phyloP scores from a whole-genome alignment of 2,329 filamentous ascomycete species.

The Fusarium decemcellulare region DNA sequence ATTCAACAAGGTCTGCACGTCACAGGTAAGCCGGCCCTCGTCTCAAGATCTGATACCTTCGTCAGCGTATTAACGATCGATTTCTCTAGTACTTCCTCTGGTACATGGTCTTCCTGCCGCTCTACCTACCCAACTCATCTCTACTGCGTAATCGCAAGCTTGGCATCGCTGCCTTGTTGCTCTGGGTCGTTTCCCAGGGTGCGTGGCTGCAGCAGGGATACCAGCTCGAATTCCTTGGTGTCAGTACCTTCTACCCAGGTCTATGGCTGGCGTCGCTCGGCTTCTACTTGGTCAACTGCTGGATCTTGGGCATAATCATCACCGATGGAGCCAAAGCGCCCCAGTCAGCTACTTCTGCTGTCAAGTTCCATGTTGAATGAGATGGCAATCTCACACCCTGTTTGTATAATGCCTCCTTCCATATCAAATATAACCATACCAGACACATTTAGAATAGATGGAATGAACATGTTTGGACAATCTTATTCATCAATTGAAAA shows the following conservation, averaged over 20 bases:
- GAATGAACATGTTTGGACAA: constrained; percentile 10
- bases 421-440: not conserved
- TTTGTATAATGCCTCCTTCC: not conserved
- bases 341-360: constrained; percentile 3
- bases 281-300: constrained; percentile 90
- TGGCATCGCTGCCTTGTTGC: constrained; percentile 74
- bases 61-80: constrained; percentile 22
- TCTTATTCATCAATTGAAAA: constrained; percentile 30
- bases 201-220: constrained; percentile 84
- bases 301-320: constrained; percentile 87
- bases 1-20: constrained; percentile 99
- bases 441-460: not conserved
- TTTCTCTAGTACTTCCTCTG: constrained; percentile 89
- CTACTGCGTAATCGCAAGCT: constrained; percentile 72
- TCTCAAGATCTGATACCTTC: not conserved
- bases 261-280: constrained; percentile 81
- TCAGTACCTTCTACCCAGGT: constrained; percentile 87
- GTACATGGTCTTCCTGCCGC: constrained; percentile 94
- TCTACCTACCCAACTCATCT: constrained; percentile 87
- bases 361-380: constrained; percentile 45
- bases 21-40: constrained; percentile 75
- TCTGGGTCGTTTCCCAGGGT: constrained; percentile 85
- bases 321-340: constrained; percentile 65
- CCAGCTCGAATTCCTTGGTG: constrained; percentile 83
- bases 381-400: not conserved